Conservation (phyloP, 2,329 filamentous ascomycete species). For the Colletotrichum spaethianum region DNA sequence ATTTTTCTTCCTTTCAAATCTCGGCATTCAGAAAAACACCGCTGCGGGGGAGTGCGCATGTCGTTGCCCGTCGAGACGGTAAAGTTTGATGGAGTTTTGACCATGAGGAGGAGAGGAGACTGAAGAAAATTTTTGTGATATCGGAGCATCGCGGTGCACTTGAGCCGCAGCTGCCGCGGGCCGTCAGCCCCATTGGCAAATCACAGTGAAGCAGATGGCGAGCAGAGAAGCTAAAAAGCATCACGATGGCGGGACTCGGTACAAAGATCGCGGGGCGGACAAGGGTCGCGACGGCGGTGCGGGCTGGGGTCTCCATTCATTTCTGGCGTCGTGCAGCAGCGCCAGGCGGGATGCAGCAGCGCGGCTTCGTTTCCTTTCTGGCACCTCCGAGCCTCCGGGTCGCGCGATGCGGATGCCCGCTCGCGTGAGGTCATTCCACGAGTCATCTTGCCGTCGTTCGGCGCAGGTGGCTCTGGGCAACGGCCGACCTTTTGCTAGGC, state of each 20-base stretch:
- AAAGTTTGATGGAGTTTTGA: neutral
- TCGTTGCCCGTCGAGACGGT: slow-evolving; percentile 38
- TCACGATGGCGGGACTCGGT: slow-evolving; percentile 35
- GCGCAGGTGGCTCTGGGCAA: slow-evolving; percentile 13
- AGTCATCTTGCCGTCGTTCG: slow-evolving; percentile 27
- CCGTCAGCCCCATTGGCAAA: slow-evolving; percentile 34
- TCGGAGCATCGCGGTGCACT: slow-evolving; percentile 20
- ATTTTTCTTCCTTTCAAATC: too few species aligned
- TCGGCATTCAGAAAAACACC: neutral
- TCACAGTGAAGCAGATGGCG: slow-evolving; percentile 30
- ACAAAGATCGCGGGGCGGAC: slow-evolving; percentile 37
- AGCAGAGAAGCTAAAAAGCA: slow-evolving; percentile 24
- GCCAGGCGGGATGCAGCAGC: neutral
- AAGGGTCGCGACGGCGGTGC: slow-evolving; percentile 29
- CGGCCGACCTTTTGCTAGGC: slow-evolving; percentile 7
- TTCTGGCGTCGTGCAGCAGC: slow-evolving; percentile 34
- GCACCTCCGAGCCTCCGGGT: slow-evolving; percentile 35
- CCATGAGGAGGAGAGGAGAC: slow-evolving; percentile 10
- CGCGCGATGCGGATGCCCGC: slow-evolving; percentile 9
- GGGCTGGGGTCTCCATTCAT: slow-evolving; percentile 6
- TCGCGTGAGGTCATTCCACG: slow-evolving; percentile 37
- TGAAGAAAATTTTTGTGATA: slow-evolving; percentile 29
- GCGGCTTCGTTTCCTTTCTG: slow-evolving; percentile 11
- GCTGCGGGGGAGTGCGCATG: slow-evolving; percentile 22
- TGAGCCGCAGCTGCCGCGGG: slow-evolving; percentile 38